A percentile compares a stretch with the other conserved stretches of the same genome.
phyloP scores from a whole-genome alignment of 1,139 yeast species.

The Geotrichum australiense region DNA sequence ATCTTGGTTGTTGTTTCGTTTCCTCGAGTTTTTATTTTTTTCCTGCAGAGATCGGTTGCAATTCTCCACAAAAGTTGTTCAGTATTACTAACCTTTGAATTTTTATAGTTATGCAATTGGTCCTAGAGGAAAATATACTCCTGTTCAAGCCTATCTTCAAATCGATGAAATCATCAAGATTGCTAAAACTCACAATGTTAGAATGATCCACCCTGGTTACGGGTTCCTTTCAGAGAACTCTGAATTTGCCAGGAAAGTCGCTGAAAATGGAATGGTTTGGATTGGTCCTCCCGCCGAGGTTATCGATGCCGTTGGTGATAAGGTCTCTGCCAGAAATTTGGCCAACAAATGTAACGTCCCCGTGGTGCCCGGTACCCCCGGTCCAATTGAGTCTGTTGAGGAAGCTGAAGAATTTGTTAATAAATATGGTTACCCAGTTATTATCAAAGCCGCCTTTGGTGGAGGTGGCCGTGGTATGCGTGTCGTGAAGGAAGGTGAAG shows the following conservation, averaged over 20 bases:
- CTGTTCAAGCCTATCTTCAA: slow-evolving; percentile 94
- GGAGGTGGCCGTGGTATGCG: slow-evolving; percentile 99
- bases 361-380: slow-evolving; percentile 96
- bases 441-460: slow-evolving; percentile 97
- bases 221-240: slow-evolving; percentile 94
- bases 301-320: slow-evolving; percentile 96
- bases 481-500: slow-evolving; percentile 96
- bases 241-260: slow-evolving; percentile 89
- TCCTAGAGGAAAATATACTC: slow-evolving; percentile 78
- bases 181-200: slow-evolving; percentile 80
- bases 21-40: background rate
- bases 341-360: slow-evolving; percentile 83
- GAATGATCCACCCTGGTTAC: slow-evolving; percentile 98
- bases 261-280: slow-evolving; percentile 89
- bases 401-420: slow-evolving; percentile 76
- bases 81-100: slow-evolving; percentile 1
- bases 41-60: background rate
- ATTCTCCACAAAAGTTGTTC: background rate
- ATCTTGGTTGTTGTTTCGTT: background rate
- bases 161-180: slow-evolving; percentile 91
- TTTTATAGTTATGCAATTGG: slow-evolving; percentile 65
- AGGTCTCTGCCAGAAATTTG: slow-evolving; percentile 85
- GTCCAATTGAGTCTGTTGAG: slow-evolving; percentile 76
- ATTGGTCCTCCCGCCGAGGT: slow-evolving; percentile 87
- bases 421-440: slow-evolving; percentile 88